Base-by-base conservation (phyloP, 2,329 filamentous ascomycete species). In the Colletotrichum karsti region DNA sequence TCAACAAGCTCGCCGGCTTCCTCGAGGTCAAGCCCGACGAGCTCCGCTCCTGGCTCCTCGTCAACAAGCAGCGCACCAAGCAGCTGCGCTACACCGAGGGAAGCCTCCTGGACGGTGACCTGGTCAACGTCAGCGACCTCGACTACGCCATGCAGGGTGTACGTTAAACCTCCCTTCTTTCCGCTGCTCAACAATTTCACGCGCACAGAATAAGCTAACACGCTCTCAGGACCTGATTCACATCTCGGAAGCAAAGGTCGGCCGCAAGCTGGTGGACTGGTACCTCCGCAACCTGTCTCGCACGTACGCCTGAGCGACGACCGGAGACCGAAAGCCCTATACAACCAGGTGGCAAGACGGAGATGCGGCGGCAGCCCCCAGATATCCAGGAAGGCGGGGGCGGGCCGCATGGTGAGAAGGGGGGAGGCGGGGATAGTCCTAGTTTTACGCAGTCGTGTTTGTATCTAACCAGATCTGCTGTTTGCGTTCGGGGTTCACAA, bases 41-140 rank as follows among this genome's bases (percentile, higher is more conserved):
- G 84, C 88, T 99, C 73, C 92, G 96, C 74, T 92, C 93, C 69
- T 97, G 94, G 92, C 86, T 99, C 69, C 85, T 99, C 71, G 94
- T 99, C 72, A 98, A 97, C 87, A 99, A 99, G 90, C 96, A 99
- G 87, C 92, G 96, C 78, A 98, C 93, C 79, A 93, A 97, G 85
- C 96, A 99, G 85, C 90, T 97, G 73, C 91, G 96, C 82, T 98
- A 95, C 93, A 91, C 90, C 72, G 96, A 90, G 71, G 94, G 94
- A 76, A 93, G 93, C 44, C 85, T 99, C 72, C 82, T 99, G 70
- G 95, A 98, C 73, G 96, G 96, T 67, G 96, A 99, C 75, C 88
- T 94, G 72, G 92, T 97, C 76, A 97, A 95, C 79, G 93, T 94
- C 72, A 97, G 93, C 82, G 96, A 99, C 80, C 88, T 99, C 69